Evolutionary conservation across 805 yeast species (phyloP).

Genomic region (Candida ovalis): DNA sequence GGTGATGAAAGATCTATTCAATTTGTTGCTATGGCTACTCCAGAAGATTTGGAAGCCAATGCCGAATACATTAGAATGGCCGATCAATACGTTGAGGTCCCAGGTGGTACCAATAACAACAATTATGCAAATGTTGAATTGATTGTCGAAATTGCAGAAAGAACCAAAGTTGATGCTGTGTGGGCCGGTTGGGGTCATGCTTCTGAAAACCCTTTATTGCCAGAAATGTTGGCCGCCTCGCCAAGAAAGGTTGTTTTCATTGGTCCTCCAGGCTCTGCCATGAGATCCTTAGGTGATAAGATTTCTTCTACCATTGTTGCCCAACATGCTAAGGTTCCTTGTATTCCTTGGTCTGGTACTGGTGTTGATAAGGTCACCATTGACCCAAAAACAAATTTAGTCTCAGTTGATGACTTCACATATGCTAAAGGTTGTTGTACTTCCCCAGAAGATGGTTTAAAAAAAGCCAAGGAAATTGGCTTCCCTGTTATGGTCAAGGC

Average conservation of each 20-base stretch:
- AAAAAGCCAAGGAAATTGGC: constrained; percentile 81
- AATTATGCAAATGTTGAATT: constrained; percentile 97
- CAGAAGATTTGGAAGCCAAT: constrained; percentile 96
- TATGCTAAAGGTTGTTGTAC: constrained; percentile 87
- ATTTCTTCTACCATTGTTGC: constrained; percentile 98
- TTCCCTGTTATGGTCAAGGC: constrained; percentile 99
- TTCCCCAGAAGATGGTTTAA: constrained; percentile 84
- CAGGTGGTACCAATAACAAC: constrained; percentile 98
- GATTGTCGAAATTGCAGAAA: constrained; percentile 95
- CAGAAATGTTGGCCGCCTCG: constrained; percentile 91
- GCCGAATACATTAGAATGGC: constrained; percentile 99
- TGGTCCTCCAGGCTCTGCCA: constrained; percentile 99
- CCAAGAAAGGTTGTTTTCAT: constrained; percentile 87
- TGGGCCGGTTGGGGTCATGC: constrained; percentile 99
- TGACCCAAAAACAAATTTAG: constrained; percentile 69
- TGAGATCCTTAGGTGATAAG: constrained; percentile 99
- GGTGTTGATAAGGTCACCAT: constrained; percentile 82
- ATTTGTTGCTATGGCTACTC: constrained; percentile 98
- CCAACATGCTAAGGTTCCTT: constrained; percentile 96
- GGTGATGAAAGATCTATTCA: constrained; percentile 92
- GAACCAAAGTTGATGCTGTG: constrained; percentile 95
- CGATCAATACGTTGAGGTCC: constrained; percentile 96
- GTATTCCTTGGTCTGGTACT: constrained; percentile 99
- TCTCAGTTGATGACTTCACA: constrained; percentile 80
- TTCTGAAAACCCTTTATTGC: constrained; percentile 94